Evolutionary conservation across 2,329 filamentous ascomycete genomes (phyloP), one percentile per base, ranked within the genome.

Genomic region (Amauroascus niger): DNA sequence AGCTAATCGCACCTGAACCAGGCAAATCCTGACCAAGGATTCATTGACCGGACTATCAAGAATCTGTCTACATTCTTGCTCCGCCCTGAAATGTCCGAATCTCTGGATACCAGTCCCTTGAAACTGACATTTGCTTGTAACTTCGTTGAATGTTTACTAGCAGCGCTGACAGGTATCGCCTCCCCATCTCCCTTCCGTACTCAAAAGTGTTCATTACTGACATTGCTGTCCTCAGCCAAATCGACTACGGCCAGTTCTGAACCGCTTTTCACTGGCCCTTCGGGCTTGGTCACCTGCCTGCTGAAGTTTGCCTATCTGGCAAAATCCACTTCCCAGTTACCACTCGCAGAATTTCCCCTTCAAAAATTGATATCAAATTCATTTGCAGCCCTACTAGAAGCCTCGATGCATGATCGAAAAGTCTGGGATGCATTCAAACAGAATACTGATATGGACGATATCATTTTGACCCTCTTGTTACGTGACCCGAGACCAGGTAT

Each of bases 61-160:
- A 71, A 85, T 26, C 68, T 86, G 20, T 76, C 83, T 30, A 71
- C 76, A 16, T 82, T 82, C 6, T 75, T 88, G 48, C 80, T 78
- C 11, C 77, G 83, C 55, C 69, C 75, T 22, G 71, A 77, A 18
- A 71, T 84, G 56, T 68, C 78, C 13, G 71, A 74, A 7, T 67
- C 65, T 39, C 72, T 75, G 54, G 64, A 67, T 8, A 72, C 68
- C 46, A 70, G 71, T 50, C 66, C 70, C 35, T 63, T 80, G 46
- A 76, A 72, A 56, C 70, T 77, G 26, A 66, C 71, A 26, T 74
- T 84, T 52, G 73, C 75, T 9, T 70, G 74, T 39, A 73, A 74
- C 53, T 69, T 84, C n/a, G 69, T 85, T 20, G 76, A 81, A 52
- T 78, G 75, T 57, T 72, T 85, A 46, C 66, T 79, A 14, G 64